Base-by-base conservation (phyloP, 495 filamentous ascomycete genomes). In the Trypethelium eluteriae region DNA sequence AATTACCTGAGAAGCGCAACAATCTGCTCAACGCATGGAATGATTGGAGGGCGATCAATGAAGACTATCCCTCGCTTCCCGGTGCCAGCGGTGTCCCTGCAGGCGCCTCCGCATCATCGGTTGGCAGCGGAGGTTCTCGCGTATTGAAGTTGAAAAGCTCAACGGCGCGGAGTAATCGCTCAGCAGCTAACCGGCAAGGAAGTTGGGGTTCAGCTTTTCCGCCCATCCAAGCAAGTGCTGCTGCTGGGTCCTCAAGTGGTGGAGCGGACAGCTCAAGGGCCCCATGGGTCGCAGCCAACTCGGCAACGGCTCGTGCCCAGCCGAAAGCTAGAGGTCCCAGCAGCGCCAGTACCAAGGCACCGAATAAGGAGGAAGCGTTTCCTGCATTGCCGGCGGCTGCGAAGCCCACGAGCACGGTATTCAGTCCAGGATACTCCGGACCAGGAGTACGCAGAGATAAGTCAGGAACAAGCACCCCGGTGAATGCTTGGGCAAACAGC, bases 61-160 rank as follows among this genome's bases (percentile, higher is more conserved):
- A 97, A 76, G 93, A 98, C 76, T 98, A 97, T 72, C 94, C 94
- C 0, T 89, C 90, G 0, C 83, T 98, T 0, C 93, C 93, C 2
- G 86, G 87, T 0, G 80, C 90, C 2, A 81, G 84, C 61, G 88
- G 88, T 62, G 82, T 80, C 0, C 76, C 76, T 1, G 81, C 80
- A 0, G 81, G 83, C 0, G 74, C 81, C 1, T 76, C 79, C 3
- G 72, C 78, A 57, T 76, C 78, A 4, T 73, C 79, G 79, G 70
- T 86, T 71, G 68, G 84, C 74, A 67, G 83, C 79, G 79, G 79
- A 69, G 80, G 84, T 32, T 82, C 78, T 12, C 82, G 89, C 47
- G 86, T 92, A 14, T 77, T 91, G 36, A 88, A 86, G 66, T 76
- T 93, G 5, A 93, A 93, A 72, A 89, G 84, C 64, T 89, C 88